phyloP scores from a whole-genome alignment of 352 stramenopile species.

The Phytophthora parvispora region DNA sequence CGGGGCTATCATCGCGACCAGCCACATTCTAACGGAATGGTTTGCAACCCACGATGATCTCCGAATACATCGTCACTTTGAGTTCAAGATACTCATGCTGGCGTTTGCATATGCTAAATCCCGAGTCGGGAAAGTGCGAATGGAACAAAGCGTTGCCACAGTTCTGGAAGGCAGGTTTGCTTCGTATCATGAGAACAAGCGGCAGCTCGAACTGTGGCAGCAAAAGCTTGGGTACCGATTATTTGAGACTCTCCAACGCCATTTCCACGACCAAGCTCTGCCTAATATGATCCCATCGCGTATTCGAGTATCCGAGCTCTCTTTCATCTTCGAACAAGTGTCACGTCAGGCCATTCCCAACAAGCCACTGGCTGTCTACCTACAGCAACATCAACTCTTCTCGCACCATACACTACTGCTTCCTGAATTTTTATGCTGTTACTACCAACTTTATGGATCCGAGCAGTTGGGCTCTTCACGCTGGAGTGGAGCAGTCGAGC shows the following conservation, averaged over 20 bases:
- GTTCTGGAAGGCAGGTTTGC: conserved; percentile 66
- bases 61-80: conserved; percentile 55
- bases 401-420: conserved; percentile 63
- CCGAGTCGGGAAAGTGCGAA: conserved; percentile 50
- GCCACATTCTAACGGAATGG: conserved; percentile 49
- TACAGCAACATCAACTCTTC: conserved; percentile 63
- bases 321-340: conserved; percentile 51
- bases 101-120: conserved; percentile 61
- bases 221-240: conserved; percentile 65
- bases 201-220: conserved; percentile 75
- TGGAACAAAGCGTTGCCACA: conserved; percentile 61
- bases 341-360: conserved; percentile 43
- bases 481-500: conserved; percentile 44
- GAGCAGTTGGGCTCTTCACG: conserved; percentile 10
- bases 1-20: conserved; percentile 8
- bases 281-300: conserved; percentile 64
- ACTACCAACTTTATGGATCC: conserved; percentile 75
- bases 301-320: conserved; percentile 52
- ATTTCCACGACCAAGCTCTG: conserved; percentile 63
- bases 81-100: conserved; percentile 64
- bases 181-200: conserved; percentile 63
- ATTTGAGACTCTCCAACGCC: conserved; percentile 68
- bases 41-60: conserved; percentile 64
- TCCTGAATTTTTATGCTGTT: conserved; percentile 74
- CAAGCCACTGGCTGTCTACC: conserved; percentile 68